Evolutionary conservation across 192 early-diverging fungal genomes (phyloP), one percentile per base, ranked within the genome.

Genomic region (Fimicolochytrium jonesii): DNA sequence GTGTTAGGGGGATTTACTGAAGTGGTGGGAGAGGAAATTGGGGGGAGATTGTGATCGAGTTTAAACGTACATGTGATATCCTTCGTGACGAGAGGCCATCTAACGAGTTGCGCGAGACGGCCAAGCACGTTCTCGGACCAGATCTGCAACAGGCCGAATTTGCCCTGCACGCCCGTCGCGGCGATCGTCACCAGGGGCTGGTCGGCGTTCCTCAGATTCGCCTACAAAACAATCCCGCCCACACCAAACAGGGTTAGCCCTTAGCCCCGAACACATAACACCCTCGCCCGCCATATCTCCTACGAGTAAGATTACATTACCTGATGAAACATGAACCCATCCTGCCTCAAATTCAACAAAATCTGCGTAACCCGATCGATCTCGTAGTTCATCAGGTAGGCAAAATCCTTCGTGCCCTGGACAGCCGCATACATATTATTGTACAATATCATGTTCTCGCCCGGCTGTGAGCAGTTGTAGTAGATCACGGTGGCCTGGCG

Each of bases 271-370:
- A n/a, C n/a, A n/a, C n/a, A n/a, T n/a, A n/a, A n/a, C n/a, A n/a
- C n/a, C n/a, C n/a, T n/a, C n/a, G n/a, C n/a, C n/a, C n/a, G n/a
- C n/a, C n/a, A n/a, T n/a, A n/a, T n/a, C n/a, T n/a, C n/a, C n/a
- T n/a, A n/a, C n/a, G n/a, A n/a, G n/a, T n/a, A n/a, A n/a, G n/a
- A n/a, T n/a, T n/a, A n/a, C n/a, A n/a, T n/a, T n/a, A 42, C 17
- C 66, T 71, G 70, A 34, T 71, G 70, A 42, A 71, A 71, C 72
- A 75, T 73, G 70, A 75, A 67, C 22, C 34, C 32, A 45, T 75
- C 70, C 4, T 73, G 70, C 22, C 65, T 36, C 26, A 71, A 62
- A 26, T 56, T 35, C 34, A 75, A 20, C 29, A 71, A 51, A 55
- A 68, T 28, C 25, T 52, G 34, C 18, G 59, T 28, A 0, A 55